Conservation (phyloP, 371 early-diverging fungal species). For the Mucor velutinosus region DNA sequence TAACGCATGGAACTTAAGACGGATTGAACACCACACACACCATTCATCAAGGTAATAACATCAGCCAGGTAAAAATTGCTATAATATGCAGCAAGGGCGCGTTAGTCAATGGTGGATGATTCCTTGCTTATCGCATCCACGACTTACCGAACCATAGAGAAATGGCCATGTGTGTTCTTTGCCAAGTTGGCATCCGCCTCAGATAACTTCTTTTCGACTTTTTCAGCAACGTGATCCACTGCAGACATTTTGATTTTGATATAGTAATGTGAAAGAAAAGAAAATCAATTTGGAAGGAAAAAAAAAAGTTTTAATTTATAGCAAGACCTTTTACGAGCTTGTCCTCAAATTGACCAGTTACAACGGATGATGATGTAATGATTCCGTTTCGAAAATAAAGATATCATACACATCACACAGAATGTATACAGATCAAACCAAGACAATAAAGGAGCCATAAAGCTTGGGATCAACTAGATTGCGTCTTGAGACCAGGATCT, state of each 20-base stretch:
- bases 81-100: background rate
- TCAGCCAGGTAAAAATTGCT: constrained; percentile 85
- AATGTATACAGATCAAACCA: background rate
- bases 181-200: constrained; percentile 16
- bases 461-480: background rate
- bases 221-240: background rate
- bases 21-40: constrained; percentile 80
- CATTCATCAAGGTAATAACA: constrained; percentile 85
- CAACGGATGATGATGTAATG: background rate
- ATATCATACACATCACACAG: background rate
- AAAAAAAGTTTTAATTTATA: background rate
- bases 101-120: background rate
- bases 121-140: background rate
- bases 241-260: background rate
- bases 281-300: background rate
- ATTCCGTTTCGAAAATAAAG: background rate
- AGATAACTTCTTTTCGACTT: constrained; percentile 16
- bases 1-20: constrained; percentile 84
- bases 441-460: background rate
- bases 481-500: background rate
- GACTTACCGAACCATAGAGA: constrained; percentile 40
- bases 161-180: constrained; percentile 23
- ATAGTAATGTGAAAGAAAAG: background rate
- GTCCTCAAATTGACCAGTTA: background rate
- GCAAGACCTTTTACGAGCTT: background rate